phyloP scores from a whole-genome alignment of 2,329 filamentous ascomycete genomes.

The Talaromyces islandicus region DNA sequence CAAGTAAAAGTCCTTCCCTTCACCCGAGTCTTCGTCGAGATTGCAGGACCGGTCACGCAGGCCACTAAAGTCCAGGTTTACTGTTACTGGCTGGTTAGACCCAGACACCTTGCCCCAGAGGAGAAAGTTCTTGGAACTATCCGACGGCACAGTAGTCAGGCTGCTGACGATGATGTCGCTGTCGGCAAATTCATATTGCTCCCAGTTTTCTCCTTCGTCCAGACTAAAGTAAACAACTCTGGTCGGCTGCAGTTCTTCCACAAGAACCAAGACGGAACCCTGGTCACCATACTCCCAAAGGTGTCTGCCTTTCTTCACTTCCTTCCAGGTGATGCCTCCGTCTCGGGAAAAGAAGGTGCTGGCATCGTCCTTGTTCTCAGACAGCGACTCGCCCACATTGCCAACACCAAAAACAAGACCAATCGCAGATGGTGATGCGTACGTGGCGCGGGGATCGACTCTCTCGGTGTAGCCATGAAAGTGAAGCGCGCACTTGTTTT shows the following conservation, averaged over 20 bases:
- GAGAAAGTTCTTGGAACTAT: constrained; percentile 84
- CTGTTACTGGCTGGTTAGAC: constrained; percentile 54
- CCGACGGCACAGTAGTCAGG: constrained; percentile 82
- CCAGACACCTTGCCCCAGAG: constrained; percentile 64
- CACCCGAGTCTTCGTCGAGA: constrained; percentile 55
- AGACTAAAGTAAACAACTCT: constrained; percentile 68
- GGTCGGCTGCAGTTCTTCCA: constrained; percentile 63
- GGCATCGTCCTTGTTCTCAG: constrained; percentile 50
- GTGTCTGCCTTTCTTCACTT: constrained; percentile 79
- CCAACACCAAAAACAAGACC: constrained; percentile 87
- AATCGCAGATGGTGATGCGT: constrained; percentile 79
- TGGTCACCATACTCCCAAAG: constrained; percentile 96
- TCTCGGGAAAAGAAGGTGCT: constrained; percentile 90
- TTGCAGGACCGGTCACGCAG: constrained; percentile 67
- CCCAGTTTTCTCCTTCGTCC: constrained; percentile 78
- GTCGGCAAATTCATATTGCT: constrained; percentile 65
- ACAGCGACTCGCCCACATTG: constrained; percentile 67
- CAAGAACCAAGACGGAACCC: constrained; percentile 85
- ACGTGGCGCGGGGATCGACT: constrained; percentile 72
- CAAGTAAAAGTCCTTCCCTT: constrained; percentile 66
- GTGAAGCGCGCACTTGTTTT: constrained; percentile 76
- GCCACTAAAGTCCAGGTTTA: constrained; percentile 86
- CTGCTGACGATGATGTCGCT: constrained; percentile 67
- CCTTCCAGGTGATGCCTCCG: constrained; percentile 82
- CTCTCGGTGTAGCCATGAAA: constrained; percentile 95